Conservation (phyloP, 176 grass and related monocot genomes). For the Lolium perenne region DNA sequence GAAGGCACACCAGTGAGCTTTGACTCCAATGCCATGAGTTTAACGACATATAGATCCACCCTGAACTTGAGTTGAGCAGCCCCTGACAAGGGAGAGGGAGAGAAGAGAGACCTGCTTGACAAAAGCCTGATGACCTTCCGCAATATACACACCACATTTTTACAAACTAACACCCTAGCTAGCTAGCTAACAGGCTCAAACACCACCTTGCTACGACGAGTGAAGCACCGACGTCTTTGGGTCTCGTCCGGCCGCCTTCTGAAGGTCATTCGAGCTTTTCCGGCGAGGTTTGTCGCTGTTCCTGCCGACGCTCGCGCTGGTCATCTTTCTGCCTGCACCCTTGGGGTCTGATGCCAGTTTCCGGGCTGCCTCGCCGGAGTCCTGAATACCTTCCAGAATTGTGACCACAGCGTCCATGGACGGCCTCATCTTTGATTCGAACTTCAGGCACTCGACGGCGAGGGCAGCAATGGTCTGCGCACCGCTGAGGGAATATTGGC, state of each 20-base stretch:
- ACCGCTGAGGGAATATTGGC: slow-evolving; percentile 58
- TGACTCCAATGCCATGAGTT: slow-evolving; percentile 40
- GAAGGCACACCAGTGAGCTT: not conserved
- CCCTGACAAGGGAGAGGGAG: not conserved
- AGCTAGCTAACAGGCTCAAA: slow-evolving; percentile 38
- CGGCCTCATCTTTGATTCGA: slow-evolving; percentile 65
- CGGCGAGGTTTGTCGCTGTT: slow-evolving; percentile 36
- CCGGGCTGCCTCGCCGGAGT: slow-evolving; percentile 17
- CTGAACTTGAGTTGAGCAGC: slow-evolving; percentile 27
- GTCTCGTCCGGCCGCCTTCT: slow-evolving; percentile 37
- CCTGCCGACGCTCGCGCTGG: slow-evolving; percentile 17
- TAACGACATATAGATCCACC: slow-evolving; percentile 30
- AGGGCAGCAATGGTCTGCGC: slow-evolving; percentile 70
- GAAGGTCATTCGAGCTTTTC: slow-evolving; percentile 47
- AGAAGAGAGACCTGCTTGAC: not conserved
- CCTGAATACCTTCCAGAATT: slow-evolving; percentile 62
- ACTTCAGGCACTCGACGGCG: slow-evolving; percentile 60
- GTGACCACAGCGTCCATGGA: slow-evolving; percentile 69
- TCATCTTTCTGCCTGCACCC: slow-evolving; percentile 35
- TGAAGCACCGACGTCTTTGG: slow-evolving; percentile 5
- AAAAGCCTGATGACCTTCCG: slow-evolving; percentile 39
- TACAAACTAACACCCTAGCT: slow-evolving; percentile 49
- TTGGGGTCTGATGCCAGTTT: slow-evolving; percentile 31
- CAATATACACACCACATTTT: slow-evolving; percentile 48
- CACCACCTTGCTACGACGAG: slow-evolving; percentile 23